These are phyloP conservation scores for Aureobasidium sp. DNA, from an alignment of 2,329 filamentous ascomycete species.

Conservation along the genomic window DNA sequence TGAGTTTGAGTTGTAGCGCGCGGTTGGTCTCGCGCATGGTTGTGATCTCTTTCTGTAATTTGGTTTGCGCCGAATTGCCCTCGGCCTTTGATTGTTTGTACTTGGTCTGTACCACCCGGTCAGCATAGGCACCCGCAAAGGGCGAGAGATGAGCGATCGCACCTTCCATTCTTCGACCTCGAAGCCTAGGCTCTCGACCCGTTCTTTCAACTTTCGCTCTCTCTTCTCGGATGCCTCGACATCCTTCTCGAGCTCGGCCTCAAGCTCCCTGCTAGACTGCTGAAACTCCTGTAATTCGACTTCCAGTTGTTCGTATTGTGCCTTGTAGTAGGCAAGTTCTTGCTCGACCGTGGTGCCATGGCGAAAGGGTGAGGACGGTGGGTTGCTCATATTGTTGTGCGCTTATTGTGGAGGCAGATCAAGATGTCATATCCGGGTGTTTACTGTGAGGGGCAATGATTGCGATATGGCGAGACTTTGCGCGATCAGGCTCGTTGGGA, in stretches of 20 bases:
- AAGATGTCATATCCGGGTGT: slow-evolving; percentile 2
- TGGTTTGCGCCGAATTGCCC: slow-evolving; percentile 74
- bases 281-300: slow-evolving; percentile 90
- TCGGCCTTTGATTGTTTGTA: slow-evolving; percentile 93
- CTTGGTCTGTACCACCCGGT: slow-evolving; percentile 59
- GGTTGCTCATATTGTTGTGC: slow-evolving; percentile 19
- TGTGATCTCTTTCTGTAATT: slow-evolving; percentile 92
- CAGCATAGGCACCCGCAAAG: slow-evolving; percentile 13
- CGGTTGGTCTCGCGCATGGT: slow-evolving; percentile 78
- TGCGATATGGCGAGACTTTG: neutral
- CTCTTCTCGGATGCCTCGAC: slow-evolving; percentile 92
- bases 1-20: slow-evolving; percentile 71
- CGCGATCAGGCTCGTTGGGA: neutral
- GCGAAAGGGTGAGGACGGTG: slow-evolving; percentile 32
- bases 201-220: slow-evolving; percentile 77
- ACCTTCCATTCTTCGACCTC: slow-evolving; percentile 99
- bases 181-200: slow-evolving; percentile 74
- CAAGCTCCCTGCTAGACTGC: slow-evolving; percentile 85
- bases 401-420: neutral
- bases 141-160: slow-evolving; percentile 31
- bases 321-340: slow-evolving; percentile 88
- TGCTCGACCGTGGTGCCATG: slow-evolving; percentile 50
- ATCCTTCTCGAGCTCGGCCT: slow-evolving; percentile 91
- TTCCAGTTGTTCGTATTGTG: slow-evolving; percentile 89
- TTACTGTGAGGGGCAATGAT: neutral